Base-by-base conservation (phyloP, 2,329 filamentous ascomycete species). In the Claviceps africana region DNA sequence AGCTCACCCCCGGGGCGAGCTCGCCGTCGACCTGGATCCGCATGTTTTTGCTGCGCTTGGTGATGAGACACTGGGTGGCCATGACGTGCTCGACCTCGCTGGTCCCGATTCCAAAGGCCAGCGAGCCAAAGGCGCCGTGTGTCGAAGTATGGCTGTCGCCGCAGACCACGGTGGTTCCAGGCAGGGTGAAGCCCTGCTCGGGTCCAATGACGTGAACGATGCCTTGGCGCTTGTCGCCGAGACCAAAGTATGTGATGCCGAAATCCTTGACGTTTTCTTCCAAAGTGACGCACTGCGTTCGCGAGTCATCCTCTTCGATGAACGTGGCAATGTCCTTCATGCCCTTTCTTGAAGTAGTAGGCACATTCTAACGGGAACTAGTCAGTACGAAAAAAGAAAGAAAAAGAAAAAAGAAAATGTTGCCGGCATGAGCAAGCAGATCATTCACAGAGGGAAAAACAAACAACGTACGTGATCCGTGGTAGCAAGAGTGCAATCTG, bases 171-270 rank as follows among this genome's bases (percentile, higher is more conserved):
- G 93, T 98, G 51, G 93, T 97, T 60, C 88, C 93, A 43, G 93
- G 93, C 39, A 97, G 84, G 53, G 93, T 98, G 76, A 98, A 98
- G 60, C 93, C 93, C 71, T 98, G 93, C 75, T 98, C 93, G 42
- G 93, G 93, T 37, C 93, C 93, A 62, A 98, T 97, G 63, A 98
- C 88, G 72, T 98, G 93, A 54, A 97, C 93, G 62, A 98, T 98
- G 59, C 93, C 93, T 72, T 98, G 93, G 58, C 93, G 84, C 78
- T 93, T 94, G 72, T 97, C 91, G 60, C 85, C 87, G 57, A 98
- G 83, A 56, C 93, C 93, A 66, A 98, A 98, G 73, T 96, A 97
- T 67, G 90, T 96, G 64, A 98, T 78, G 64, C 88, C 89, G 66
- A 96, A 97, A 58, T 91, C 87, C 73, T 91, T 93, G 62, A 98